Conservation (phyloP, 2,329 filamentous ascomycete species). For the Metarhizium guizhouense region DNA sequence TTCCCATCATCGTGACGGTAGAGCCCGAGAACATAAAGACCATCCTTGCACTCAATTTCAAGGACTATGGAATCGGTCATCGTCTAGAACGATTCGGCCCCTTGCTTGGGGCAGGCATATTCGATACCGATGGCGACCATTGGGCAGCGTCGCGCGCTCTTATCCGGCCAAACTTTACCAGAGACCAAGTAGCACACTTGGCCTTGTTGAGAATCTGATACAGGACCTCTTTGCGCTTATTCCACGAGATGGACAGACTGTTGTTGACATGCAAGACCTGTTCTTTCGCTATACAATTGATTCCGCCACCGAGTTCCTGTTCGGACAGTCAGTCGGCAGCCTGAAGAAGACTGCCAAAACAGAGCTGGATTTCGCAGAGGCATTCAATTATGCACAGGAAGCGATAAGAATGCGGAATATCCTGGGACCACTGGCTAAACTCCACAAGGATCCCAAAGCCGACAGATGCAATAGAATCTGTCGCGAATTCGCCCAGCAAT, state of each 20-base stretch:
- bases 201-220: slow-evolving; percentile 20
- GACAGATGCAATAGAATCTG: slow-evolving; percentile 44
- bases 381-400: slow-evolving; percentile 2
- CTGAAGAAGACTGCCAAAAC: slow-evolving; percentile 16
- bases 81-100: slow-evolving; percentile 20
- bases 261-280: slow-evolving; percentile 34
- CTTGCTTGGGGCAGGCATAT: slow-evolving; percentile 33
- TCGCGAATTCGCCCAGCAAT: slow-evolving; percentile 23
- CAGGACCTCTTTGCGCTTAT: slow-evolving; percentile 19
- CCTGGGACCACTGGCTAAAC: slow-evolving; percentile 37
- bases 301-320: slow-evolving; percentile 46
- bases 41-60: slow-evolving; percentile 16
- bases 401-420: slow-evolving; percentile 23
- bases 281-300: slow-evolving; percentile 42
- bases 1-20: slow-evolving; percentile 8
- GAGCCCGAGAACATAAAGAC: slow-evolving; percentile 19
- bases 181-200: slow-evolving; percentile 34
- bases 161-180: slow-evolving; percentile 30
- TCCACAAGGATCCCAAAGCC: slow-evolving; percentile 55
- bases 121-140: slow-evolving; percentile 2
- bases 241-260: slow-evolving; percentile 18
- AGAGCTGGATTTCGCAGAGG: background rate
- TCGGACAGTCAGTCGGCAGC: slow-evolving; percentile 45
- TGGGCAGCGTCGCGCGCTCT: slow-evolving; percentile 29
- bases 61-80: slow-evolving; percentile 13